phyloP scores from a whole-genome alignment of 2,329 filamentous ascomycete species.

The Calonectria ilicicola region DNA sequence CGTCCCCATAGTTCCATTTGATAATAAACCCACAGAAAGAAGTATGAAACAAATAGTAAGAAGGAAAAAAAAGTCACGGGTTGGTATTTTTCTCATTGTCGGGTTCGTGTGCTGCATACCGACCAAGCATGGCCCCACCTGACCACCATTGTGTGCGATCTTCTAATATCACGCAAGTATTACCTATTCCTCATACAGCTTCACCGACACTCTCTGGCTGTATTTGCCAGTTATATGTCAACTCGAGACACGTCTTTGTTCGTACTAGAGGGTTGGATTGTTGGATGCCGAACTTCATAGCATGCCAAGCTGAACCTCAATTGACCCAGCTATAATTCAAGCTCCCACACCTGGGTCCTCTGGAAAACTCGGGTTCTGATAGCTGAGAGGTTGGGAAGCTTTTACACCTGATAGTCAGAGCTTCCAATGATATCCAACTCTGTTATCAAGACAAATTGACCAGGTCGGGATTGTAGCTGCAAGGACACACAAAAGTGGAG shows the following conservation, averaged over 20 bases:
- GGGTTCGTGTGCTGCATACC: not conserved
- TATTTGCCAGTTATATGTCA: not conserved
- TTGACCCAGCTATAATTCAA: not conserved
- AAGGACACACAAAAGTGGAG: not conserved
- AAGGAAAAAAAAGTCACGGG: not conserved
- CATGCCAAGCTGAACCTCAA: not conserved
- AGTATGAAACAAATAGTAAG: not conserved
- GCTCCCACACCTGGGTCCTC: not conserved
- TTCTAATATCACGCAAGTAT: slow-evolving; percentile 7
- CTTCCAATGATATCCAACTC: not conserved
- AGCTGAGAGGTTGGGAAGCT: no score
- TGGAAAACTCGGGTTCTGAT: no score
- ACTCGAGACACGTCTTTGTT: no score
- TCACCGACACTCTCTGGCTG: not conserved
- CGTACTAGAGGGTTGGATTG: not conserved
- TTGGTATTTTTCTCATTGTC: not conserved
- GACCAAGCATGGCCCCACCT: not conserved
- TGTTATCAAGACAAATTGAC: not conserved
- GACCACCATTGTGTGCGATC: not conserved
- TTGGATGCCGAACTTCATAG: not conserved
- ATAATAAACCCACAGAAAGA: not conserved
- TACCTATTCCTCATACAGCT: not conserved
- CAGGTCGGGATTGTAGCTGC: not conserved
- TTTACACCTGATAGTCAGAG: not conserved
- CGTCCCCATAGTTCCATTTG: no score